Percentiles rank a stretch among this genome's conserved stretches.
Conservation (phyloP, 1,139 yeast genomes). For the Sugiyamaella pinicola region DNA sequence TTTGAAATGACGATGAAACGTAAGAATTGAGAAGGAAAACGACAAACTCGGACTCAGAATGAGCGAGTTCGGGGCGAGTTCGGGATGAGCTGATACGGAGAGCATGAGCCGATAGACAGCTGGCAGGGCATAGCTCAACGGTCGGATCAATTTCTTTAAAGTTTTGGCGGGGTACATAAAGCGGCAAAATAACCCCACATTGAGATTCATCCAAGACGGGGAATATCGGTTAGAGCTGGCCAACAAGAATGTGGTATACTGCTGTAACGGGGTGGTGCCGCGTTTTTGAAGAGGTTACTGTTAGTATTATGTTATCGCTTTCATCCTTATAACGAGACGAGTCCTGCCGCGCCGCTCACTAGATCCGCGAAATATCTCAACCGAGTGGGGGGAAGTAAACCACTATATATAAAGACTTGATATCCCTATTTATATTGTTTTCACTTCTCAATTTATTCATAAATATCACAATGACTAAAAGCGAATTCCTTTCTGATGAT, state of each 20-base stretch:
- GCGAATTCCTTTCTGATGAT: slow-evolving; percentile 17
- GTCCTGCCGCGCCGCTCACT: not conserved
- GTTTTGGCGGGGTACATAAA: slow-evolving; percentile 1
- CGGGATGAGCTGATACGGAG: not conserved
- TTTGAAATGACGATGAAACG: too few species aligned
- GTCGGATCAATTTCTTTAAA: slow-evolving; percentile 1
- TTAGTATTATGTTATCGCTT: not conserved
- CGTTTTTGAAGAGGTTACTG: too few species aligned
- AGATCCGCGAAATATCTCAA: not conserved
- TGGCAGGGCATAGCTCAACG: not conserved
- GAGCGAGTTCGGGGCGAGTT: not conserved
- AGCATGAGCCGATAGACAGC: not conserved
- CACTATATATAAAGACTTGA: not conserved
- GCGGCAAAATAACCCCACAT: slow-evolving; percentile 1
- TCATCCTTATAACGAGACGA: not conserved
- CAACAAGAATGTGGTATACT: too few species aligned
- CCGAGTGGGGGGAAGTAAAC: not conserved
- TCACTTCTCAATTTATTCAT: not conserved
- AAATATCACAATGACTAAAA: slow-evolving; percentile 16
- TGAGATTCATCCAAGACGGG: not conserved
- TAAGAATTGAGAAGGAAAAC: too few species aligned
- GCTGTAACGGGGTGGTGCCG: too few species aligned
- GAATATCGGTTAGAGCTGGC: not conserved
- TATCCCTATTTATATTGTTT: not conserved
- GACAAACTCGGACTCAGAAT: too few species aligned